Percentiles rank a stretch among this genome's conserved stretches.
phyloP scores from a whole-genome alignment of 75 land plant species.

The Sequoiadendron giganteum region DNA sequence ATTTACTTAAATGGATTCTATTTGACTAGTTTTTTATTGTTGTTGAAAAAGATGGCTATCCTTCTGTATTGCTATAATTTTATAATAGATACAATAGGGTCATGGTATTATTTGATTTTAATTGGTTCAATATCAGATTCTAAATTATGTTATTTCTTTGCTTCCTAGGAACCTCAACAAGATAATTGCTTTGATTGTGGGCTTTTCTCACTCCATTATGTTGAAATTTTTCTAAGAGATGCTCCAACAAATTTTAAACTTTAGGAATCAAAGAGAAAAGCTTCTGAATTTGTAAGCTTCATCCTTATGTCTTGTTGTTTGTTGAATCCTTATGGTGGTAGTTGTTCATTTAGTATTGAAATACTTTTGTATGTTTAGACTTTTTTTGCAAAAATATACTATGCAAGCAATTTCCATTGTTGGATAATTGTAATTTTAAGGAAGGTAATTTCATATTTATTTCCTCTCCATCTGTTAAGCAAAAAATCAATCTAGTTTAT shows the following conservation, averaged over 20 bases:
- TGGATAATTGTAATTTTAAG: too few relatives aligned
- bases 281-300: background rate
- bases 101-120: too few relatives aligned
- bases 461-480: background rate
- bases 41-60: too few relatives aligned
- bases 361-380: background rate
- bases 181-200: too few relatives aligned
- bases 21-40: too few relatives aligned
- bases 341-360: background rate
- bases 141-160: too few relatives aligned
- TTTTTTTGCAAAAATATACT: background rate
- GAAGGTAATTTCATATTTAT: too few relatives aligned
- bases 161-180: too few relatives aligned
- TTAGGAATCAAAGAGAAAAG: background rate
- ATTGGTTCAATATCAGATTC: too few relatives aligned
- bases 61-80: too few relatives aligned
- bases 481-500: background rate
- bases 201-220: conserved; percentile 86
- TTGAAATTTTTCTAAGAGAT: conserved; percentile 71
- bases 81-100: conserved; percentile 7
- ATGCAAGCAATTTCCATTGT: too few relatives aligned
- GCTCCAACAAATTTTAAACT: conserved; percentile 53
- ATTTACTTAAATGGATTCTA: too few relatives aligned
- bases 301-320: background rate
- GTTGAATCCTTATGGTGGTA: background rate